Conservation (phyloP, 148 eudicot species). For the Spergularia bocconei region DNA sequence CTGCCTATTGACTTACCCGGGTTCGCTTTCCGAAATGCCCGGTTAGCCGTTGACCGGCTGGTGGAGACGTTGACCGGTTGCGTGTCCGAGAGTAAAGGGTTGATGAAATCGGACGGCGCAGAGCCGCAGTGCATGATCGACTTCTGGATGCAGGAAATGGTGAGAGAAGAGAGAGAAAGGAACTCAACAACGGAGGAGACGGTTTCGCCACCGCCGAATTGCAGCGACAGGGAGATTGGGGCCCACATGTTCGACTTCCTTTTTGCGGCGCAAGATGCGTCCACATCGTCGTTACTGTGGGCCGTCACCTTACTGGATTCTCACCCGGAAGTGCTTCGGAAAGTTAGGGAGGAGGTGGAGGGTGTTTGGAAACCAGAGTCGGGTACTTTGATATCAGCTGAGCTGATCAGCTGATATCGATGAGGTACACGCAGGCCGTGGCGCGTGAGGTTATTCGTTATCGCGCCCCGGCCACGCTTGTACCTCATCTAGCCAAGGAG, state of each 20-base stretch:
- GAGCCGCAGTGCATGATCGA: conserved; percentile 73
- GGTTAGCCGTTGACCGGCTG: conserved; percentile 58
- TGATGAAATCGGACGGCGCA: conserved; percentile 30
- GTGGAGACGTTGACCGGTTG: conserved; percentile 43
- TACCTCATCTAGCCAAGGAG: conserved; percentile 68
- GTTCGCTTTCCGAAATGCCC: conserved; percentile 66
- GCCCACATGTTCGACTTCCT: conserved; percentile 72
- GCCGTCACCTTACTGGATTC: conserved; percentile 66
- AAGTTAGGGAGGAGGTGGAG: conserved; percentile 50
- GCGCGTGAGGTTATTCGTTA: conserved; percentile 75
- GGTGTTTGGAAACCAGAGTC: conserved; percentile 46
- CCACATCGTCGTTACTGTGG: conserved; percentile 80
- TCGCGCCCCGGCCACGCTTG: conserved; percentile 75
- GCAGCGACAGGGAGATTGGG: conserved; percentile 40
- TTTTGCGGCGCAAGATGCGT: conserved; percentile 85
- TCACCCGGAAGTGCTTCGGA: conserved; percentile 54
- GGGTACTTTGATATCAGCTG: conserved; percentile 41
- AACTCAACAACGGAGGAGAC: neutral
- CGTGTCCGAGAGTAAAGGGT: conserved; percentile 45
- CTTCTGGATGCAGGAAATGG: conserved; percentile 73
- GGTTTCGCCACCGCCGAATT: conserved; percentile 31
- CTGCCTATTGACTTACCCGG: conserved; percentile 77
- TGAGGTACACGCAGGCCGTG: conserved; percentile 88
- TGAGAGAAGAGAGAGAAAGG: conserved; percentile 43
- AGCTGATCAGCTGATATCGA: conserved; percentile 47